phyloP scores from a whole-genome alignment of 352 stramenopile genomes.

The Phytophthora crassamura region DNA sequence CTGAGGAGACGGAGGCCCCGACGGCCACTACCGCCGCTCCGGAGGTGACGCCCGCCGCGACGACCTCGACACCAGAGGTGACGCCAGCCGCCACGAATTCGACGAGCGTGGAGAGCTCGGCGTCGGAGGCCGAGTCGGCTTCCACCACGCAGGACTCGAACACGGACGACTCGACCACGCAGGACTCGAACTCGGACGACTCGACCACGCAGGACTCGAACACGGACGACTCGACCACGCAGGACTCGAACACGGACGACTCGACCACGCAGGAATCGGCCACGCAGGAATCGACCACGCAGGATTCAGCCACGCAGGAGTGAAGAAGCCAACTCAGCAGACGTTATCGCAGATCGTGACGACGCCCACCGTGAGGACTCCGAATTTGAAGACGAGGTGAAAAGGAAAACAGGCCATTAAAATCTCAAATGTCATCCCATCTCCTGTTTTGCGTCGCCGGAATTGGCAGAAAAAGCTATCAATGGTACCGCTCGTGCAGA shows the following conservation, averaged over 20 bases:
- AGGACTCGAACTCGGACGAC: constrained; percentile 6
- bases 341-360: too few species aligned
- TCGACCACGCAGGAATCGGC: too few species aligned
- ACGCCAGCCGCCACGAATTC: constrained; percentile 19
- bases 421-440: too few species aligned
- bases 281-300: constrained; percentile 11
- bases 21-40: constrained; percentile 13
- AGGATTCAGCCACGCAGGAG: too few species aligned
- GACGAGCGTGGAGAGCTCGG: constrained; percentile 14
- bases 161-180: neutral
- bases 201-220: constrained; percentile 7
- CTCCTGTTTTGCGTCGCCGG: too few species aligned
- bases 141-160: constrained; percentile 19
- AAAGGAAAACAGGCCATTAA: too few species aligned
- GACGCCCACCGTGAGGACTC: too few species aligned
- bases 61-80: constrained; percentile 10
- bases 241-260: too few species aligned
- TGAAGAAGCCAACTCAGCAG: too few species aligned
- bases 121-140: constrained; percentile 7
- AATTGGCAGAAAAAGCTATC: too few species aligned
- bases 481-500: too few species aligned
- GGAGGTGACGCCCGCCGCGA: constrained; percentile 9
- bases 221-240: constrained; percentile 9
- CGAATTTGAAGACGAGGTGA: too few species aligned
- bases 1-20: constrained; percentile 25